These are phyloP conservation scores for Cronartium quercuum DNA, from an alignment of 1,284 basidiomycete species.

Conservation along the genomic window DNA sequence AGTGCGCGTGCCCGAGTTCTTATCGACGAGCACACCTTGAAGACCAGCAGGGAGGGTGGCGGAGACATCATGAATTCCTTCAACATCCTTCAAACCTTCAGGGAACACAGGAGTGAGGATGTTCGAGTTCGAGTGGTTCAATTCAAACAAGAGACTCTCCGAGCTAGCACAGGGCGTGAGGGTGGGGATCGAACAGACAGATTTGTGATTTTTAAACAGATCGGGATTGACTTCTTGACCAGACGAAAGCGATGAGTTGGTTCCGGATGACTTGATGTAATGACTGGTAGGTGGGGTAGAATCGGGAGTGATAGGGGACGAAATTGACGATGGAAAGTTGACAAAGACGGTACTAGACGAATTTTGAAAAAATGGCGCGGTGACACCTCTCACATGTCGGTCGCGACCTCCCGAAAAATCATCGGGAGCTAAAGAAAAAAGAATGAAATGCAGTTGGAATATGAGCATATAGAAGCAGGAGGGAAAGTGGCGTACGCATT, in stretches of 20 bases:
- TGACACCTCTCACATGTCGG: constrained; percentile 40
- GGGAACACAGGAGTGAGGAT: constrained; percentile 23
- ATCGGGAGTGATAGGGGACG: constrained; percentile 30
- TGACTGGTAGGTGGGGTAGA: constrained; percentile 12
- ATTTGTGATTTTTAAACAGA: not conserved
- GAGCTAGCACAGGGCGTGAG: constrained; percentile 29
- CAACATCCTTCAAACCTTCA: constrained; percentile 14
- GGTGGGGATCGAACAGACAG: constrained; percentile 5
- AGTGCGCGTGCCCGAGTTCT: constrained; percentile 13
- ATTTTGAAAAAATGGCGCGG: constrained; percentile 28
- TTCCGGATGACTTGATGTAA: not conserved
- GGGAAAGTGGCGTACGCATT: constrained; percentile 22
- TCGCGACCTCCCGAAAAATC: constrained; percentile 35
- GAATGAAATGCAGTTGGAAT: not conserved
- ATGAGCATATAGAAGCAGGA: not conserved
- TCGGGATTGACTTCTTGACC: not conserved
- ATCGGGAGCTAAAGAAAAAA: constrained; percentile 27
- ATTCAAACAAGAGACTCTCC: constrained; percentile 9
- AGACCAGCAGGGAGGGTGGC: constrained; percentile 16
- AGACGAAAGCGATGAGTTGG: not conserved
- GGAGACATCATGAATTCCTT: constrained; percentile 26
- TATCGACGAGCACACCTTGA: constrained; percentile 26
- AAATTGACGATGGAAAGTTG: constrained; percentile 26
- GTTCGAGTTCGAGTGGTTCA: not conserved
- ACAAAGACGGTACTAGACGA: constrained; percentile 26